phyloP scores from a whole-genome alignment of 164 flowering plant genomes.

The Protea cynaroides region DNA sequence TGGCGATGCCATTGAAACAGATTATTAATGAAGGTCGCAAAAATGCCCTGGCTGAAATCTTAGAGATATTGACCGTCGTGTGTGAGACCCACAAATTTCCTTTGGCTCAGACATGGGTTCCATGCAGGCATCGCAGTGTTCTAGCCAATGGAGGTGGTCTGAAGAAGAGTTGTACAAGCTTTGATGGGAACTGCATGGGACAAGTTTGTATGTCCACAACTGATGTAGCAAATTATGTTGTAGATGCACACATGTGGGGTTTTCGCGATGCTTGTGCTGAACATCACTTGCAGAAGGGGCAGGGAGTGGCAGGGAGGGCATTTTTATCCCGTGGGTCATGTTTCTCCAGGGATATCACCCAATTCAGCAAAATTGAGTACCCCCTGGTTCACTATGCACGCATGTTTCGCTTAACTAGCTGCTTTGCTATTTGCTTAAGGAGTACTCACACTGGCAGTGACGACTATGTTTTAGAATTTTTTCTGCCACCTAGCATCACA shows the following conservation, averaged over 20 bases:
- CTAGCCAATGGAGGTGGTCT: constrained; percentile 81
- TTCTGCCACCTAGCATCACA: constrained; percentile 58
- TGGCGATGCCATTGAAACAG: constrained; percentile 40
- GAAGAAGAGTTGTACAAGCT: constrained; percentile 80
- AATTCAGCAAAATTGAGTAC: constrained; percentile 76
- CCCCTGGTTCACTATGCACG: constrained; percentile 97
- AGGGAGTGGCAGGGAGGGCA: constrained; percentile 92
- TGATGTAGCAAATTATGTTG: constrained; percentile 79
- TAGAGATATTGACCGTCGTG: constrained; percentile 74
- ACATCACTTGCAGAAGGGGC: constrained; percentile 90
- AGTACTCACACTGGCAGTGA: constrained; percentile 78
- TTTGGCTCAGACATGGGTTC: constrained; percentile 97
- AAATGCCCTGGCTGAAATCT: constrained; percentile 78
- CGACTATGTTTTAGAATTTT: constrained; percentile 84
- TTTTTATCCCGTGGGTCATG: constrained; percentile 52
- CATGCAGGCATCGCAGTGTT: constrained; percentile 85
- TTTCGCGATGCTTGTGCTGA: constrained; percentile 94
- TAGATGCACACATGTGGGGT: constrained; percentile 93
- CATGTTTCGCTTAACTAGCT: constrained; percentile 65
- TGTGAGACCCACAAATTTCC: constrained; percentile 89
- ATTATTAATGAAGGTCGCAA: constrained; percentile 90
- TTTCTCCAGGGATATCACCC: constrained; percentile 66
- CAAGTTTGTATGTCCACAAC: constrained; percentile 96
- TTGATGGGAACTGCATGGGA: constrained; percentile 94
- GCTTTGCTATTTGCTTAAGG: constrained; percentile 75